These are phyloP conservation scores for Alternaria brassicae DNA, from an alignment of 2,329 filamentous ascomycete species.

Conservation along the genomic window DNA sequence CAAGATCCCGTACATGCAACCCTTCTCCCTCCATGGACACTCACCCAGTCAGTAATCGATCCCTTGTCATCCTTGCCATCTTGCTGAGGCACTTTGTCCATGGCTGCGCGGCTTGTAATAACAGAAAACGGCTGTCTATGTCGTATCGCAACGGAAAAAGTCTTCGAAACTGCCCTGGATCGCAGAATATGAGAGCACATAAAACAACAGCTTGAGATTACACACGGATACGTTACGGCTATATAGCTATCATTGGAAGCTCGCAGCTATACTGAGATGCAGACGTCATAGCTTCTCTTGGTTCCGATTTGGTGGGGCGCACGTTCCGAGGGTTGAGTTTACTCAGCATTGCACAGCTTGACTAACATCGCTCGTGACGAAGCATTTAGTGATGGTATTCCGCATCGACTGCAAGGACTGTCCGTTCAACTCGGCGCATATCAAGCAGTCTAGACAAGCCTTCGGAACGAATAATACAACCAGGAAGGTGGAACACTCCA, in stretches of 20 bases:
- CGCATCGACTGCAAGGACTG: not conserved
- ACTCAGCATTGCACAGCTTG: conserved; percentile 43
- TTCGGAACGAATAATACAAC: not conserved
- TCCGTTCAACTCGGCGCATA: not conserved
- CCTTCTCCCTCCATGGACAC: not conserved
- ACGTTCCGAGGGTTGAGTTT: conserved; percentile 22
- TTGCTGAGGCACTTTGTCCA: conserved; percentile 21
- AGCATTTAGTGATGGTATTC: conserved; percentile 5
- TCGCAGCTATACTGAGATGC: conserved; percentile 15
- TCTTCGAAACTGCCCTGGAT: conserved; percentile 20
- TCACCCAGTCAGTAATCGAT: conserved; percentile 13
- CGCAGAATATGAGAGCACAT: conserved; percentile 31
- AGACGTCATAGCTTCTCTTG: conserved; percentile 29
- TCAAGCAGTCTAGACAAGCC: not conserved
- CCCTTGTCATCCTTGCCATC: conserved; percentile 2
- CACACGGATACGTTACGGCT: conserved; percentile 5
- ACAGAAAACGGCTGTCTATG: conserved; percentile 20
- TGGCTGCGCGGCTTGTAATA: conserved; percentile 16
- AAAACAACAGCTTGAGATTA: not conserved
- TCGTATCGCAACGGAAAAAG: conserved; percentile 16
- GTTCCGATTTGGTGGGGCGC: conserved; percentile 17
- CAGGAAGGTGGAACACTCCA: not conserved
- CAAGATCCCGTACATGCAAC: not conserved
- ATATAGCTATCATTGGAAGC: conserved; percentile 34
- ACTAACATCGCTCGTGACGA: conserved; percentile 24